phyloP scores from a whole-genome alignment of 768 basidiomycete species.

The Mycena sanguinolenta region DNA sequence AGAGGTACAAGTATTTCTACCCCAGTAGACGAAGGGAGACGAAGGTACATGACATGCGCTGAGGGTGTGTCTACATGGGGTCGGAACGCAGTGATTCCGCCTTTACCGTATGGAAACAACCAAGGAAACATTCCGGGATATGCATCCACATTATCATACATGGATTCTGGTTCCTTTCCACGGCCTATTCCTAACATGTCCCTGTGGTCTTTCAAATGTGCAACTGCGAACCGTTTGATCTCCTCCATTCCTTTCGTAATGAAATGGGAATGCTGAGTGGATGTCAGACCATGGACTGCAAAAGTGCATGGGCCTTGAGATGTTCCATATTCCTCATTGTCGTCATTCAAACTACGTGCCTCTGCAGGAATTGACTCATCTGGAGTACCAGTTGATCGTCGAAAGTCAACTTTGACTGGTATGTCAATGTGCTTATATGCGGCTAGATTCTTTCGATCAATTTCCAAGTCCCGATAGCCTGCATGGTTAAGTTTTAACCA shows the following conservation, averaged over 20 bases:
- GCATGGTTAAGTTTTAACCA: neutral
- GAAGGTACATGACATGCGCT: too few relatives aligned
- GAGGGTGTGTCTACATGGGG: too few relatives aligned
- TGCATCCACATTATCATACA: neutral
- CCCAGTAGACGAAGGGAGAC: too few relatives aligned
- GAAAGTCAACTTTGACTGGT: neutral
- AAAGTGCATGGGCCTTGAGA: neutral
- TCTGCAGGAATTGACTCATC: neutral
- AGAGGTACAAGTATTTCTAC: too few relatives aligned
- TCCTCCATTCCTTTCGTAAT: neutral
- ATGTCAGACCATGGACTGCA: neutral
- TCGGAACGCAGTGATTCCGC: too few relatives aligned
- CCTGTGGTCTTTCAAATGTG: neutral
- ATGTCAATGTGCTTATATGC: neutral
- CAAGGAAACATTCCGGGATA: slow-evolving; percentile 39
- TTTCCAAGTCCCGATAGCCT: neutral
- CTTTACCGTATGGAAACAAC: slow-evolving; percentile 25
- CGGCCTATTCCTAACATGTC: neutral
- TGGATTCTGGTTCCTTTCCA: neutral
- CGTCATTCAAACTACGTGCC: neutral
- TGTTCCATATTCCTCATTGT: neutral
- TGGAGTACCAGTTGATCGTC: too few relatives aligned
- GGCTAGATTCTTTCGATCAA: neutral
- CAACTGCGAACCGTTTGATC: neutral
- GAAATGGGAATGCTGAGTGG: neutral